Evolutionary conservation across 176 grass and related monocot genomes (phyloP).

Genomic region (Alloteropsis semialata): DNA sequence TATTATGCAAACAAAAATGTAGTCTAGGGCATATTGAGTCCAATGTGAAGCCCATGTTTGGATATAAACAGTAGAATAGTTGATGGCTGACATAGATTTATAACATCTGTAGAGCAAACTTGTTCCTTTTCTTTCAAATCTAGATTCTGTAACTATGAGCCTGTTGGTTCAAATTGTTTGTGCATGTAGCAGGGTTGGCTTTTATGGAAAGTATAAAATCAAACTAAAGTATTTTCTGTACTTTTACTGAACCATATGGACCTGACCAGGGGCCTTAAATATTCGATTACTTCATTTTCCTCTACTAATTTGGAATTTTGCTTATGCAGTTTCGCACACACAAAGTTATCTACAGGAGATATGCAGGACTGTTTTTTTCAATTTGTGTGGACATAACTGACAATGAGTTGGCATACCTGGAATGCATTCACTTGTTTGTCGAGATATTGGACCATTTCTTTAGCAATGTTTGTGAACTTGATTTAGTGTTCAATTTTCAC

Average conservation of each 20-base stretch:
- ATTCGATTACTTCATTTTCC: background rate
- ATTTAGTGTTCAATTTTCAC: conserved; percentile 98
- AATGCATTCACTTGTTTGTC: conserved; percentile 97
- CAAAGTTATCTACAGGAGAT: conserved; percentile 99
- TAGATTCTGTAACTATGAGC: background rate
- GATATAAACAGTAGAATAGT: background rate
- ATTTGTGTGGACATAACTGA: conserved; percentile 98
- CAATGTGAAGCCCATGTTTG: background rate
- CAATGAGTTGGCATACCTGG: conserved; percentile 93
- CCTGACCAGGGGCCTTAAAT: background rate
- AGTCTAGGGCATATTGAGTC: background rate
- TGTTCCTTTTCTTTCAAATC: background rate
- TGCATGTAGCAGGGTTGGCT: background rate
- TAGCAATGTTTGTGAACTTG: conserved; percentile 96
- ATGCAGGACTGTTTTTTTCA: conserved; percentile 96
- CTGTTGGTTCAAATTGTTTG: background rate
- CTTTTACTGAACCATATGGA: background rate
- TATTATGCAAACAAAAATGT: background rate
- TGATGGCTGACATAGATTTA: background rate
- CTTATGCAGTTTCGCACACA: conserved; percentile 67
- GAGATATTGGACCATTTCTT: conserved; percentile 99
- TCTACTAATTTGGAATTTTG: background rate
- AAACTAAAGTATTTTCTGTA: background rate
- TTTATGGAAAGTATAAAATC: background rate
- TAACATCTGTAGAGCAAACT: background rate